A percentile compares a stretch with the other conserved stretches of the same genome.
phyloP scores from a whole-genome alignment of 2,329 filamentous ascomycete species.

The Sporothrix protearum region DNA sequence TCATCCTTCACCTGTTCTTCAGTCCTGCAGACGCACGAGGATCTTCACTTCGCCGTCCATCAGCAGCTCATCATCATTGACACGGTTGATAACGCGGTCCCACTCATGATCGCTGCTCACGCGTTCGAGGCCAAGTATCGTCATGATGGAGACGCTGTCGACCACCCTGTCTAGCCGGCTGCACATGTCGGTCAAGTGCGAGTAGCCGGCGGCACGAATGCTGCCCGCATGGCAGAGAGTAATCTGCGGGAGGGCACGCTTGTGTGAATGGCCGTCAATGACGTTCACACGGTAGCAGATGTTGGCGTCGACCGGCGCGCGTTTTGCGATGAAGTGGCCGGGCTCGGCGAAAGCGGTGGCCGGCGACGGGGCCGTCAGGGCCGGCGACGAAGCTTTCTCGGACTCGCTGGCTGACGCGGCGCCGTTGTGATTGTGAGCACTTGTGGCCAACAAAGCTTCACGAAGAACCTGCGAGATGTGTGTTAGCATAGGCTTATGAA shows the following conservation, averaged over 20 bases:
- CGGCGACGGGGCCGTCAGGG: neutral
- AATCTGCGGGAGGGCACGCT: constrained; percentile 18
- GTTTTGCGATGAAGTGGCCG: neutral
- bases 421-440: neutral
- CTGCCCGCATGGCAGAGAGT: constrained; percentile 14
- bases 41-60: constrained; percentile 24
- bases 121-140: constrained; percentile 16
- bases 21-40: constrained; percentile 13
- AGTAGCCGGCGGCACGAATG: constrained; percentile 19
- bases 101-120: constrained; percentile 15
- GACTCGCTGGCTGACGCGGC: neutral
- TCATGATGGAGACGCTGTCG: constrained; percentile 13
- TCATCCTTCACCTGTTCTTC: neutral
- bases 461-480: neutral
- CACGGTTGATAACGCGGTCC: constrained; percentile 19
- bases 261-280: neutral
- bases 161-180: neutral
- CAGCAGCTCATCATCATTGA: constrained; percentile 12
- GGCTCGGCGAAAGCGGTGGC: neutral
- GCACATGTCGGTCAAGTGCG: neutral
- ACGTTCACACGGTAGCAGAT: constrained; percentile 24
- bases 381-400: neutral
- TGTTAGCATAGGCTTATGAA: neutral
- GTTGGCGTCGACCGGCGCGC: neutral
- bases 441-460: neutral